Conservation (phyloP, 495 filamentous ascomycete genomes). For the Chaetomium tenue region DNA sequence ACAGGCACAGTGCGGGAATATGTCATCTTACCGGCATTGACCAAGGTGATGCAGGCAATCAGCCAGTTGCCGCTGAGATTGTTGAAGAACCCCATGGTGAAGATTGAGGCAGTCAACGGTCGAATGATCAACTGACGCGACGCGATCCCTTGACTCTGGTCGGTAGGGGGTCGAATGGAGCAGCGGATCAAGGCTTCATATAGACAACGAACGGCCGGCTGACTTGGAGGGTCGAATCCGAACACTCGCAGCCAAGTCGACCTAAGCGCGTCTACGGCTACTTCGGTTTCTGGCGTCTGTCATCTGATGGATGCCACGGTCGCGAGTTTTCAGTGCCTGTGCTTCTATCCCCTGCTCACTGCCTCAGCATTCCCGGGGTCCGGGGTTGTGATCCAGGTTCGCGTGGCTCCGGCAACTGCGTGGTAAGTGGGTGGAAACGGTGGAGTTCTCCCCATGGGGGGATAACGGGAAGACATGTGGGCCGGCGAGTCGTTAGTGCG, state of each 20-base stretch:
- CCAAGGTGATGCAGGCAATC: constrained; percentile 14
- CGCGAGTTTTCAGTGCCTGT: constrained; percentile 2
- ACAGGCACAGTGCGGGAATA: neutral
- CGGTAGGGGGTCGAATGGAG: neutral
- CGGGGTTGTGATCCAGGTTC: neutral
- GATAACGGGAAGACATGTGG: constrained; percentile 5
- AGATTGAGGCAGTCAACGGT: neutral
- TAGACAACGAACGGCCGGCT: neutral
- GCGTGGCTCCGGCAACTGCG: neutral
- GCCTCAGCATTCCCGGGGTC: constrained; percentile 5
- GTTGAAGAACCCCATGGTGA: constrained; percentile 16
- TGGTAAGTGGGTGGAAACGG: neutral
- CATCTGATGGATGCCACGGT: constrained; percentile 9
- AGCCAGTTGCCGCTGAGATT: constrained; percentile 16
- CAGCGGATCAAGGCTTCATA: neutral
- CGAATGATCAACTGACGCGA: no score
- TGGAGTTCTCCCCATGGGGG: constrained; percentile 16
- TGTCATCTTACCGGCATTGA: constrained; percentile 7
- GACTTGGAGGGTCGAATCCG: neutral
- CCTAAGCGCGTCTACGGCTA: constrained; percentile 1
- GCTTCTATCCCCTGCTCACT: neutral
- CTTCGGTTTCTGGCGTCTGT: neutral
- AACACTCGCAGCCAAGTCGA: neutral
- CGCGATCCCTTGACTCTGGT: neutral
- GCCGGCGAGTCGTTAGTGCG: constrained; percentile 6